These are phyloP conservation scores for Mimosa pudica DNA, from an alignment of 306 rosid genomes.

Conservation along the genomic window DNA sequence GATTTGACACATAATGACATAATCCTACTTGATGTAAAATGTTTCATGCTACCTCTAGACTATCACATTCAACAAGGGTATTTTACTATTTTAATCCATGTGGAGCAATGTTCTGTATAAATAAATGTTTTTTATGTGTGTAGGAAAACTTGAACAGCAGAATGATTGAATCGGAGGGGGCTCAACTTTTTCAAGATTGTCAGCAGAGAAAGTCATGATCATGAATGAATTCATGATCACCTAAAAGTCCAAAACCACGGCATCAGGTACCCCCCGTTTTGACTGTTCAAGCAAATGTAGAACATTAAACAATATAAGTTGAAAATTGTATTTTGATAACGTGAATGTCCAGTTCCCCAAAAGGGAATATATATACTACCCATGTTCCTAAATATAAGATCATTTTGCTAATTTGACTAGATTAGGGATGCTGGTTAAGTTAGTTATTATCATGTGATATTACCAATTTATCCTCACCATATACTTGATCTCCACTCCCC, in stretches of 20 bases:
- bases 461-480: too few relatives aligned
- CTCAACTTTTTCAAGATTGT: background rate
- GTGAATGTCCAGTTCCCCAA: background rate
- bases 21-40: constrained; percentile 14
- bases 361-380: background rate
- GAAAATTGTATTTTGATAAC: background rate
- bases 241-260: constrained; percentile 13
- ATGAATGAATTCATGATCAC: background rate
- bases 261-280: background rate
- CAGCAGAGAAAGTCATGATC: background rate
- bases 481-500: too few relatives aligned
- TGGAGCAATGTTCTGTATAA: background rate
- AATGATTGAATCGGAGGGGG: background rate
- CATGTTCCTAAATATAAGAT: too few relatives aligned
- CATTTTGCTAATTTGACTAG: too few relatives aligned
- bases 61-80: background rate
- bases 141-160: background rate
- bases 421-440: too few relatives aligned
- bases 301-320: constrained; percentile 6
- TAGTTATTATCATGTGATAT: too few relatives aligned
- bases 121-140: background rate
- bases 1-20: constrained; percentile 6
- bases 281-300: constrained; percentile 13
- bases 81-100: background rate
- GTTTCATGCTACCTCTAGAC: background rate